Percentiles rank a stretch among this genome's conserved stretches.
Conservation (phyloP, 495 filamentous ascomycete species). For the Chlorociboria aeruginascens region DNA sequence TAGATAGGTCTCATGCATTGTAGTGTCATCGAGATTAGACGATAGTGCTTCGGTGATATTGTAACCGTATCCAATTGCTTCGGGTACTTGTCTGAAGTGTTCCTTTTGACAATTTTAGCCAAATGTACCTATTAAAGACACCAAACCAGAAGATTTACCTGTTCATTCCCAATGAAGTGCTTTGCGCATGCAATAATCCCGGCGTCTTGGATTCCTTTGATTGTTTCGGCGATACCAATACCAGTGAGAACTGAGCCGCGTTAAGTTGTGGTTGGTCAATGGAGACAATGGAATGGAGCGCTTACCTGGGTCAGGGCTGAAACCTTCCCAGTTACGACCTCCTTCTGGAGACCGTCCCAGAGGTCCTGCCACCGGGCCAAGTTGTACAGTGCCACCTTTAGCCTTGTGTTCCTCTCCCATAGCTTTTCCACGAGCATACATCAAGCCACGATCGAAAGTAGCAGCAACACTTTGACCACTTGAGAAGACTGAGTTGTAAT, state of each 20-base stretch:
- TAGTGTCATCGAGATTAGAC: constrained; percentile 85
- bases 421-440: constrained; percentile 60
- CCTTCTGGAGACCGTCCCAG: constrained; percentile 59
- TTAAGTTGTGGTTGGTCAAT: not conserved
- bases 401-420: constrained; percentile 68
- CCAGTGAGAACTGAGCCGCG: constrained; percentile 44
- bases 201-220: constrained; percentile 67
- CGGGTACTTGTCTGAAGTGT: constrained; percentile 67
- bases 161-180: constrained; percentile 63
- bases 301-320: constrained; percentile 52
- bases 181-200: constrained; percentile 73
- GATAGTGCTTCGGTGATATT: constrained; percentile 39
- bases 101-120: constrained; percentile 30
- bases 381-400: constrained; percentile 70
- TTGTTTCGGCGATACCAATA: constrained; percentile 53
- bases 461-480: constrained; percentile 70
- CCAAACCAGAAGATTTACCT: constrained; percentile 28
- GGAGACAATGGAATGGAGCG: not conserved
- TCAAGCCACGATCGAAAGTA: constrained; percentile 43
- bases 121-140: not conserved
- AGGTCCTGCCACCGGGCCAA: constrained; percentile 84
- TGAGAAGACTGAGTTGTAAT: constrained; percentile 68
- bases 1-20: constrained; percentile 90
- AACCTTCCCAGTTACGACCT: constrained; percentile 79
- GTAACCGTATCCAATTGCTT: constrained; percentile 28